Percentiles rank a stretch among this genome's conserved stretches.
Conservation (phyloP, 352 stramenopile genomes). For the Pythium dissotocum region DNA sequence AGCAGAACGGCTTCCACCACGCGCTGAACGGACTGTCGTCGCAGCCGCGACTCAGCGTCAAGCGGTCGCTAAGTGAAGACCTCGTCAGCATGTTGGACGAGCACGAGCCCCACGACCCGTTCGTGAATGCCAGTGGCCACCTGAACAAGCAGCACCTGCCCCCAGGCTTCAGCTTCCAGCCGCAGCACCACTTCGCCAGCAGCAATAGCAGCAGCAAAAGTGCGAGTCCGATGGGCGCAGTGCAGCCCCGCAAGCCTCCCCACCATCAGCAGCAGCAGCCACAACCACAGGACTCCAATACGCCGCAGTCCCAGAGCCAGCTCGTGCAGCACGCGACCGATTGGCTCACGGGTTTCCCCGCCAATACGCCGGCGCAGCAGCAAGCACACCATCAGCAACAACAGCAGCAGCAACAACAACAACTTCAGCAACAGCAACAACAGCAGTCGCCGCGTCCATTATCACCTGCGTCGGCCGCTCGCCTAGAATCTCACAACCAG, state of each 20-base stretch:
- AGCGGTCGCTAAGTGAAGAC: conserved; percentile 73
- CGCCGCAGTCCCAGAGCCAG: conserved; percentile 40
- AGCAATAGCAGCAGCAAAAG: conserved; percentile 5
- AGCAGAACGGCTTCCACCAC: conserved; percentile 23
- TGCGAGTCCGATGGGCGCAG: conserved; percentile 9
- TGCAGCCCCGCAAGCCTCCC: conserved; percentile 5
- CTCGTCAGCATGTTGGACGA: conserved; percentile 78
- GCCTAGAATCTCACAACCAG: conserved; percentile 22
- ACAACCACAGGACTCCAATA: conserved; percentile 11
- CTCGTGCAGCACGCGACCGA: conserved; percentile 31
- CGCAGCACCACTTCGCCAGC: conserved; percentile 10
- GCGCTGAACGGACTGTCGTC: conserved; percentile 8
- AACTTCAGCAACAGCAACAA: conserved; percentile 12
- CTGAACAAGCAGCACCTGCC: conserved; percentile 8
- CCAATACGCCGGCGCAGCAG: neutral
- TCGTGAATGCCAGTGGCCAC: neutral
- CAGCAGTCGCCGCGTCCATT: conserved; percentile 10
- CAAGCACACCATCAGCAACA: conserved; percentile 22
- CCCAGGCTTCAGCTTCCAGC: conserved; percentile 14
- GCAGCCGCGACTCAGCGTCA: conserved; percentile 39
- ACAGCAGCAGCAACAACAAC: conserved; percentile 26
- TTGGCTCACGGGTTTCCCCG: conserved; percentile 22
- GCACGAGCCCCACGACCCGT: conserved; percentile 33
- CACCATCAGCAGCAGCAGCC: conserved; percentile 26
- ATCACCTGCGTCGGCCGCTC: conserved; percentile 16